phyloP scores from a whole-genome alignment of 1,284 basidiomycete genomes.

The Sporisorium sorghi region DNA sequence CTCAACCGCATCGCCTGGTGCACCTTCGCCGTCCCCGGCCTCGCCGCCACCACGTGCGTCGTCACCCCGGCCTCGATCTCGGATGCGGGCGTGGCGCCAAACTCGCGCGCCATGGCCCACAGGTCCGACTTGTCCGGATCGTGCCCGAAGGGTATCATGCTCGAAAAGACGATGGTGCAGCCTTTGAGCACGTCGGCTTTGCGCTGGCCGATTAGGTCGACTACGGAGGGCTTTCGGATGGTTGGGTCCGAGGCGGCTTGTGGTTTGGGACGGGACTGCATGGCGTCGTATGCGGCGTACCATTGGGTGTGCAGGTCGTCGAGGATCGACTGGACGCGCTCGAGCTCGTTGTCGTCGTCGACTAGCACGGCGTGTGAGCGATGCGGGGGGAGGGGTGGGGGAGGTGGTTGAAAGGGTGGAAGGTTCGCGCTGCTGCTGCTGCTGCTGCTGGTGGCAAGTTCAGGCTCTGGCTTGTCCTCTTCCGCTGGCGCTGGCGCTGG shows the following conservation, averaged over 20 bases:
- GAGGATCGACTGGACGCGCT: slow-evolving; percentile 80
- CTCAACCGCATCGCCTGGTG: slow-evolving; percentile 75
- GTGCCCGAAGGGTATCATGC: slow-evolving; percentile 87
- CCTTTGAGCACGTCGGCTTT: slow-evolving; percentile 81
- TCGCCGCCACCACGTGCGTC: slow-evolving; percentile 89
- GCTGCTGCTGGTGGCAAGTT: slow-evolving; percentile 1
- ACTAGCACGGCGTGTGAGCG: slow-evolving; percentile 79
- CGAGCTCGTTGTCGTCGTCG: slow-evolving; percentile 87
- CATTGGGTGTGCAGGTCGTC: slow-evolving; percentile 81
- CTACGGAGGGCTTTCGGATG: slow-evolving; percentile 22
- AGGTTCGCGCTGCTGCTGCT: slow-evolving; percentile 6
- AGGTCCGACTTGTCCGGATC: slow-evolving; percentile 83
- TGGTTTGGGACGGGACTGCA: slow-evolving; percentile 3
- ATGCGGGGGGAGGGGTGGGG: slow-evolving; percentile 30
- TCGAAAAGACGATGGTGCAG: slow-evolving; percentile 87
- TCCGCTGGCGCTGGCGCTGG: slow-evolving; percentile 5
- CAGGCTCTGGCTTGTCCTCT: slow-evolving; percentile 10
- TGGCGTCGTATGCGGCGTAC: slow-evolving; percentile 71
- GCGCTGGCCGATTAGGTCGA: slow-evolving; percentile 85
- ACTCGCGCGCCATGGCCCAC: slow-evolving; percentile 87
- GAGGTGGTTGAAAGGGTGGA: slow-evolving; percentile 21
- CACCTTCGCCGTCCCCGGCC: slow-evolving; percentile 85
- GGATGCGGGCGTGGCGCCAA: slow-evolving; percentile 84
- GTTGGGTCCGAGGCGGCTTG: slow-evolving; percentile 5
- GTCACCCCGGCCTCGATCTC: slow-evolving; percentile 76